Base-by-base conservation (phyloP, 2,329 filamentous ascomycete genomes). In the Magnaporthales sp. region DNA sequence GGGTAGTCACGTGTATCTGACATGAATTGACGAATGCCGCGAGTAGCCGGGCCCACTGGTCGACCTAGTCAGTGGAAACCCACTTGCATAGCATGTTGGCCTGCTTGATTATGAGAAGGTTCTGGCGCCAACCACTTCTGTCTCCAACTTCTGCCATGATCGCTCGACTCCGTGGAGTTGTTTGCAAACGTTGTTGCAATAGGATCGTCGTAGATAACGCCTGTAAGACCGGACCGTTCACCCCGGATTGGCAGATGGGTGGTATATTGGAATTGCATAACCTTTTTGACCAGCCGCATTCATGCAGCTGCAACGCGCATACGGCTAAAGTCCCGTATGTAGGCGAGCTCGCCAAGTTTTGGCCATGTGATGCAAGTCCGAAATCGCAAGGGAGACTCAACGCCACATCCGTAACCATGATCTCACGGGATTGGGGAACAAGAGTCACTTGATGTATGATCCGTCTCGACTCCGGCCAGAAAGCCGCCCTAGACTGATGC, bases 1-100 rank as follows among this genome's bases (percentile, higher is more conserved):
- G 19, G 4, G 31, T 32, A 26, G 62, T 64, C 62, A 64, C 62
- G 62, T 64, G 62, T 31, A 64, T 24, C 26, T 51, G 26, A 51
- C n/a, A 31, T 38, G n/a, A 9, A 32, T 32, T 24, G 62, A 26
- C 10, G 19, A 64, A 64, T 26, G 62, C 62, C 62, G 62, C 30
- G 24, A 4, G 31, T 64, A 64, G n/a, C 62, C 62, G 62, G 31
- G 9, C 62, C 38, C 38, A 46, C 38, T 46, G 15, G 38, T n/a
- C 38, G 38, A 46, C 38, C 38, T 46, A 46, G 38, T 46, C 38
- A 46, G 38, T 46, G 38, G 38, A 46, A 46, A 46, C 38, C 38
- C 38, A 46, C 38, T 46, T 46, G 38, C 38, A 46, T 46, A 46
- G 38, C 38, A 46, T 6, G 38, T n/a, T 46, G 38, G 38, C 38